phyloP scores from a whole-genome alignment of 495 filamentous ascomycete species.

The Viridothelium virens region DNA sequence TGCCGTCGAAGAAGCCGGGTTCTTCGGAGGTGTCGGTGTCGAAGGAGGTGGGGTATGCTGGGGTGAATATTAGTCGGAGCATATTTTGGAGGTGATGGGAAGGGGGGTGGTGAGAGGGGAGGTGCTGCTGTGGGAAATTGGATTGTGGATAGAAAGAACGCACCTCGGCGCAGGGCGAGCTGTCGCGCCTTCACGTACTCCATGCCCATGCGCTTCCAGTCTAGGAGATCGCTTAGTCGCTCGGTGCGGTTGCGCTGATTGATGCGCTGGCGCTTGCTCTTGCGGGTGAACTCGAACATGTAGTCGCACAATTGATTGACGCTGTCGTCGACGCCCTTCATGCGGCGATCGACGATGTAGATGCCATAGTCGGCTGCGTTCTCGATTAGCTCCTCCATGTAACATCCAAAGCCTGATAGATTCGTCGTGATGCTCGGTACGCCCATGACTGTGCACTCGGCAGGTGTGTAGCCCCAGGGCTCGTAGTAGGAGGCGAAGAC shows the following conservation, averaged over 20 bases:
- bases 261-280: constrained; percentile 91
- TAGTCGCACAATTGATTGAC: constrained; percentile 87
- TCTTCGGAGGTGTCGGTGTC: constrained; percentile 56
- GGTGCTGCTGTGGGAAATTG: constrained; percentile 3
- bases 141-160: constrained; percentile 14
- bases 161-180: constrained; percentile 75
- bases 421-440: constrained; percentile 98
- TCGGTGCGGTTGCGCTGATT: constrained; percentile 99
- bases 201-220: constrained; percentile 99
- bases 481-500: constrained; percentile 98
- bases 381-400: constrained; percentile 99
- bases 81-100: not conserved
- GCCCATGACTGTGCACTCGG: constrained; percentile 98
- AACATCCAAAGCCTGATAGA: constrained; percentile 94
- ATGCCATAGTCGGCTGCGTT: constrained; percentile 97
- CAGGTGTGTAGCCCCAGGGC: constrained; percentile 97
- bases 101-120: not conserved
- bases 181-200: constrained; percentile 98
- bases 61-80: not conserved
- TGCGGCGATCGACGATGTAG: constrained; percentile 93
- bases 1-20: constrained; percentile 76
- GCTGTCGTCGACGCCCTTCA: constrained; percentile 93
- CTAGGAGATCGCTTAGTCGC: constrained; percentile 83
- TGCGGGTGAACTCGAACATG: constrained; percentile 93
- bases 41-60: constrained; percentile 83